These are phyloP conservation scores for Russula dissimulans DNA, from an alignment of 768 basidiomycete species.

Conservation along the genomic window DNA sequence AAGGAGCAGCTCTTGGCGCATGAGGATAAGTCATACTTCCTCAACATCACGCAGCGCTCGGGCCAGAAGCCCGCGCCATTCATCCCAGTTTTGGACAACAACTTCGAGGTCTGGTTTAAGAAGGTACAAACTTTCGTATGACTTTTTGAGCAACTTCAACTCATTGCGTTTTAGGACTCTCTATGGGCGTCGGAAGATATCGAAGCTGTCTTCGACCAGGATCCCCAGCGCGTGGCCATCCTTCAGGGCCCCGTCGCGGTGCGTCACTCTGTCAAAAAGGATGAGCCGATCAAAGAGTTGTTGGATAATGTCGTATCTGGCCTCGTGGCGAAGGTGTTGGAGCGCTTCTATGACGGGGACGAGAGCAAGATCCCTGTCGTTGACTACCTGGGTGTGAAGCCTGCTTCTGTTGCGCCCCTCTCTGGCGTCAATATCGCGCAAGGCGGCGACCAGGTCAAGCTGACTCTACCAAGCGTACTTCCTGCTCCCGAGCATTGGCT, in stretches of 20 bases:
- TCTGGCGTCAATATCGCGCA: constrained; percentile 38
- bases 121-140: constrained; percentile 48
- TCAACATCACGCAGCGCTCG: constrained; percentile 89
- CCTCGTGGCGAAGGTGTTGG: constrained; percentile 71
- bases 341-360: constrained; percentile 71
- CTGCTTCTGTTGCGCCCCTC: constrained; percentile 31
- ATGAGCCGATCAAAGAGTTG: constrained; percentile 89
- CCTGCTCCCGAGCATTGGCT: constrained; percentile 73
- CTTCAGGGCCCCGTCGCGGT: constrained; percentile 95
- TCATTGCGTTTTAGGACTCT: constrained; percentile 57
- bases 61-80: constrained; percentile 98
- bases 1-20: constrained; percentile 80
- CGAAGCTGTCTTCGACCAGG: constrained; percentile 97
- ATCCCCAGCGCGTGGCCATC: constrained; percentile 96
- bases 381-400: constrained; percentile 70
- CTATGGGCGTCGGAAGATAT: constrained; percentile 98
- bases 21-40: constrained; percentile 93
- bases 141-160: not conserved
- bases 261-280: constrained; percentile 77
- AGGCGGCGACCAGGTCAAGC: constrained; percentile 36
- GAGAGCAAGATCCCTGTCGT: constrained; percentile 61
- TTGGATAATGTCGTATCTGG: constrained; percentile 77
- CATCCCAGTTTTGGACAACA: constrained; percentile 89
- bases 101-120: constrained; percentile 99
- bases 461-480: constrained; percentile 39